phyloP scores from a whole-genome alignment of 2,329 filamentous ascomycete genomes.

The Aureobasidium subglaciale region DNA sequence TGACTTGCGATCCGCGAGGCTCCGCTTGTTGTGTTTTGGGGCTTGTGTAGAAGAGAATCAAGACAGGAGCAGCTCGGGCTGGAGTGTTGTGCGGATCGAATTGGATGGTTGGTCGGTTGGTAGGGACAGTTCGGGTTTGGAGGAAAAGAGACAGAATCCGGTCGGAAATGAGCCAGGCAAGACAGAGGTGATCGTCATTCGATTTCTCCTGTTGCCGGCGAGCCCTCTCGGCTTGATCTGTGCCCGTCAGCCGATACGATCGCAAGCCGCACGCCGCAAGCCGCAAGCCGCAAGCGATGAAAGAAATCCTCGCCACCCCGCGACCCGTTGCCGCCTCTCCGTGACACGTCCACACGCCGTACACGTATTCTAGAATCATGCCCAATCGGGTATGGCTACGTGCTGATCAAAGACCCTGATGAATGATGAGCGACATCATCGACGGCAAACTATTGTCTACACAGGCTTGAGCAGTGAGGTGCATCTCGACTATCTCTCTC shows the following conservation, averaged over 20 bases:
- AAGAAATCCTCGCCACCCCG: not conserved
- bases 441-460: not conserved
- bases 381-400: not conserved
- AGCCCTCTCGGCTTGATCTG: not conserved
- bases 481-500: too few species aligned
- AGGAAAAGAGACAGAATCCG: not conserved
- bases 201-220: conserved; percentile 7
- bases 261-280: not conserved
- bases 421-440: conserved; percentile 5
- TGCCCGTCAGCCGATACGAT: not conserved
- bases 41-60: not conserved
- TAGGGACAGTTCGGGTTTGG: not conserved
- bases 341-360: not conserved
- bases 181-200: conserved; percentile 5
- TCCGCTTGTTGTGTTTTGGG: conserved; percentile 6
- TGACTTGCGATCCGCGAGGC: conserved; percentile 2
- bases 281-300: not conserved
- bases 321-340: not conserved
- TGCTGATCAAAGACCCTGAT: not conserved
- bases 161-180: conserved; percentile 3
- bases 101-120: not conserved
- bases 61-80: not conserved
- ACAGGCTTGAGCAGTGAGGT: too few species aligned
- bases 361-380: conserved; percentile 5
- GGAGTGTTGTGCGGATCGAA: not conserved